A percentile compares a stretch with the other conserved stretches of the same genome.
These are phyloP conservation scores for Fonsecaea erecta DNA, from an alignment of 2,329 filamentous ascomycete species.

Conservation along the genomic window DNA sequence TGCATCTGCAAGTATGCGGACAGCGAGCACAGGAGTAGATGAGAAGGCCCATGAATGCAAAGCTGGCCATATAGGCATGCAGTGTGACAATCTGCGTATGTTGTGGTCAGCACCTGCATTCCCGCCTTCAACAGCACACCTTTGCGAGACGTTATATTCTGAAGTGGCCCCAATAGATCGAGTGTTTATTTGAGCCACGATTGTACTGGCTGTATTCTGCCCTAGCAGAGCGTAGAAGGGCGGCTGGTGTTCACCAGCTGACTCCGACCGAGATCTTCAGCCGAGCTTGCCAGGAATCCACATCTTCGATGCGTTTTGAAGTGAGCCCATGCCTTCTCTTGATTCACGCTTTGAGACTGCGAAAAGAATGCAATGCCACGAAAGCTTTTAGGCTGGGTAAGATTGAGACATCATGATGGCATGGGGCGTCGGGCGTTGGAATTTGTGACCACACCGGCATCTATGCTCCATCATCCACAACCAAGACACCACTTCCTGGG, in stretches of 20 bases:
- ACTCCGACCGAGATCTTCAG: not conserved
- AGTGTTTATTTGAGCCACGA: not conserved
- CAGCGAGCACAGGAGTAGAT: not conserved
- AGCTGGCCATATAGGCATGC: not conserved
- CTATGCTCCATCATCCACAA: not conserved
- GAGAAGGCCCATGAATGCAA: not conserved
- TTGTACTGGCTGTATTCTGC: not conserved
- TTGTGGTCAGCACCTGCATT: not conserved
- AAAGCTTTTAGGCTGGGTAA: not conserved
- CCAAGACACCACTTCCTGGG: not conserved
- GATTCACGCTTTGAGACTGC: not conserved
- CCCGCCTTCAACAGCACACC: not conserved
- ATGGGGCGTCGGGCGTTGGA: not conserved
- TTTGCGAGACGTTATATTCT: not conserved
- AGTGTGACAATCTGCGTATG: not conserved
- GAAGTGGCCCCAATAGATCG: not conserved
- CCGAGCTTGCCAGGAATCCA: not conserved
- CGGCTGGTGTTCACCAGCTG: not conserved
- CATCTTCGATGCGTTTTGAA: not conserved
- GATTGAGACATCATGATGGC: not conserved
- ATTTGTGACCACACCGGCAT: not conserved
- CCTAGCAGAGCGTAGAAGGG: not conserved
- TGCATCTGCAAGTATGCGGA: not conserved
- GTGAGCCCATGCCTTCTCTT: not conserved
- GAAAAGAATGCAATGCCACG: not conserved